Evolutionary conservation across 306 rosid genomes (phyloP), one percentile per base, ranked within the genome.

Genomic region (Rosa multiflora): DNA sequence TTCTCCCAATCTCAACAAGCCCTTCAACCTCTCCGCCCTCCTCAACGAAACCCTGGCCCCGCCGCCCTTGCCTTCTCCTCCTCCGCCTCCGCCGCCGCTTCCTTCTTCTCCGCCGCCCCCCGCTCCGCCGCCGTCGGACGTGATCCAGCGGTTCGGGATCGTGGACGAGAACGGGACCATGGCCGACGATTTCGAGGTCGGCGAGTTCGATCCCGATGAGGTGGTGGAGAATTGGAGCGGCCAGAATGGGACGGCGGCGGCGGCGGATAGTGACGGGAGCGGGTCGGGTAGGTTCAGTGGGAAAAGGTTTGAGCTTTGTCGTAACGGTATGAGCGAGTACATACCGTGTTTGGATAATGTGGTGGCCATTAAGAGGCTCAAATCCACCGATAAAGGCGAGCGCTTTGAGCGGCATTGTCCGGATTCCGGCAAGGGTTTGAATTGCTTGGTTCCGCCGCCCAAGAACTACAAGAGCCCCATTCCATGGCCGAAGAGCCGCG

Each of bases 401-500:
- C 82, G 74, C 39, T 95, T 89, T 52, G 97, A 92, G 84, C 88
- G 99, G 85, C 96, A 88, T 86, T 95, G 99, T 62, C 97, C 98
- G 0, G 84, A 79, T 58, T 6, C 70, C 39, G 89, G 84, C 75
- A 72, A 62, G 58, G 86, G 82, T 26, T 82, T 95, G 90, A 85
- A 84, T 84, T 95, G 98, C 93, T 84, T 95, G 83, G 94, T 95
- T 88, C 99, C 98, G 40, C 78, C 99, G 5, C 97, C 99, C 4
- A 88, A 79, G 62, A 90, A 90, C 18, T 95, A 95, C 76, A 90
- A 86, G 62, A 43, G 73, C 3, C 99, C 99, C 11, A 88, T 95
- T 84, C 94, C 94, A 0, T 95, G 99, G 99, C 99, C 97, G 3
- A 87, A 67, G 83, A 95, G 99, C 90, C 85, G 97, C 48, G 94